Conservation (phyloP, 148 eudicot species). For the Nyssa sinensis region DNA sequence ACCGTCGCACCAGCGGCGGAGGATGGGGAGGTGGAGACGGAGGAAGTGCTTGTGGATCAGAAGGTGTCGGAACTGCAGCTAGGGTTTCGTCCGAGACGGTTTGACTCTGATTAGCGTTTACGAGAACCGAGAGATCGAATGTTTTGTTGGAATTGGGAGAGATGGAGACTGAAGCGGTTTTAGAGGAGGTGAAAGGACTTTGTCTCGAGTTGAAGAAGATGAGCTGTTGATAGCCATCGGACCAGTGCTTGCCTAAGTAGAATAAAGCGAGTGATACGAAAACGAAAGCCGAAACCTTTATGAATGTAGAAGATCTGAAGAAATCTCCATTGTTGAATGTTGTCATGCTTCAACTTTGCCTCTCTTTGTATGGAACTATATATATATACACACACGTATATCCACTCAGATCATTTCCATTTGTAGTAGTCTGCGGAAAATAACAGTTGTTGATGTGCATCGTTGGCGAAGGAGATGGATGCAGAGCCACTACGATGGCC, state of each 20-base stretch:
- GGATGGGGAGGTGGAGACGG: conserved; percentile 22
- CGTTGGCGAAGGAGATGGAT: neutral
- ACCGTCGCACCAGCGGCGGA: conserved; percentile 46
- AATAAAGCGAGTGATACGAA: conserved; percentile 65
- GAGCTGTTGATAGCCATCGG: conserved; percentile 39
- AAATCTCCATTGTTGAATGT: conserved; percentile 41
- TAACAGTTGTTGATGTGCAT: neutral
- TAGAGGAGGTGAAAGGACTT: conserved; percentile 16
- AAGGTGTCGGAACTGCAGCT: conserved; percentile 9
- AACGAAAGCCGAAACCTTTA: conserved; percentile 49
- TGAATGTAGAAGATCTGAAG: conserved; percentile 37
- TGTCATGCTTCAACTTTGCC: conserved; percentile 32
- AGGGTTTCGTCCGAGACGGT: conserved; percentile 15
- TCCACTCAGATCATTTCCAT: neutral
- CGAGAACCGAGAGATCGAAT: conserved; percentile 43
- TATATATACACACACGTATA: neutral
- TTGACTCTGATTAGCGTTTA: conserved; percentile 16
- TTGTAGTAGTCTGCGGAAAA: neutral
- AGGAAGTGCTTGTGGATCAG: neutral
- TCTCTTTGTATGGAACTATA: neutral
- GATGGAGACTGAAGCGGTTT: conserved; percentile 38
- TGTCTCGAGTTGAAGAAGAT: conserved; percentile 45
- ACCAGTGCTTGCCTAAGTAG: conserved; percentile 75
- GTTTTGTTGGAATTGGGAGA: conserved; percentile 61
- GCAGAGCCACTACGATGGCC: too few relatives aligned